phyloP scores from a whole-genome alignment of 441 rosid genomes.

The Eruca vesicaria region DNA sequence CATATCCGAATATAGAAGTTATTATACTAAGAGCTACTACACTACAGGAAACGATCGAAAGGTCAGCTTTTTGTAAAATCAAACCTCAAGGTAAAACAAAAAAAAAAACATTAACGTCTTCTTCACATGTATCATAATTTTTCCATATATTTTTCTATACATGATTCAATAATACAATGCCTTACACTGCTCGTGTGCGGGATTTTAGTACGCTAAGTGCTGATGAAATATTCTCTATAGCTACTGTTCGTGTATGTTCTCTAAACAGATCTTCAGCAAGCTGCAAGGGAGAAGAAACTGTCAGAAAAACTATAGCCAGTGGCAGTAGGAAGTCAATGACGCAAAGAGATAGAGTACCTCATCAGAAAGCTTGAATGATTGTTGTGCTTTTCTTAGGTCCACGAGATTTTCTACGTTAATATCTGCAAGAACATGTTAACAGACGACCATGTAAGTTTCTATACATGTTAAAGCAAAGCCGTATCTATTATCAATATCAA shows the following conservation, averaged over 20 bases:
- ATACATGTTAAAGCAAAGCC: not conserved
- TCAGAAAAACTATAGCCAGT: constrained; percentile 12
- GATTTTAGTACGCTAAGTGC: constrained; percentile 77
- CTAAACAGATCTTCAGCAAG: constrained; percentile 85
- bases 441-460: constrained; percentile 10
- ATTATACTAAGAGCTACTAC: not conserved
- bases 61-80: not conserved
- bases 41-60: not conserved
- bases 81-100: not conserved
- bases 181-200: constrained; percentile 72
- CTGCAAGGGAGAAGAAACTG: constrained; percentile 43
- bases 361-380: constrained; percentile 69
- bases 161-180: constrained; percentile 15
- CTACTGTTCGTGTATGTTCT: constrained; percentile 65
- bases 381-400: constrained; percentile 75
- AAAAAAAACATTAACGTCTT: not conserved
- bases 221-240: constrained; percentile 63
- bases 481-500: not conserved
- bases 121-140: not conserved
- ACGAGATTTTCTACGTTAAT: constrained; percentile 63
- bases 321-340: not conserved
- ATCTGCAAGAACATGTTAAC: constrained; percentile 45
- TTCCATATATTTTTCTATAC: not conserved
- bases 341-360: constrained; percentile 55
- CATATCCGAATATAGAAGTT: not conserved